Base-by-base conservation (phyloP, 83 land plant species). In the Thuja plicata region DNA sequence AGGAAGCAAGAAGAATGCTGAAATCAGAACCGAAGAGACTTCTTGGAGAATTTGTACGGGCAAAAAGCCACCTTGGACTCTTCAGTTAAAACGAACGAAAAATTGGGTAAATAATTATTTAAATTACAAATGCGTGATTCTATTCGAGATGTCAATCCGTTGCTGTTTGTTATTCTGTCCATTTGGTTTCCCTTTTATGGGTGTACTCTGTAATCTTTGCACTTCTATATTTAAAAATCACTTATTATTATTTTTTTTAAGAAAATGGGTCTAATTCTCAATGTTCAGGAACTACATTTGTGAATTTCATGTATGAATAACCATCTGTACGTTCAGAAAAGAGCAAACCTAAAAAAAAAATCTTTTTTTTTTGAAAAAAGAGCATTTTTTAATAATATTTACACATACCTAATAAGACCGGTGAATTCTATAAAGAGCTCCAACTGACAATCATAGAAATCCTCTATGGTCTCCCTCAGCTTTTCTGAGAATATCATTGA, bases 381-480 rank as follows among this genome's bases (percentile, higher is more conserved):
- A 12, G 13, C 12, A 35, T 32, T 76, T 32, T 38, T 82, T 40
- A 11, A 78, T 35, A 9, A 85, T 32, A 38, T 82, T 40, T 21
- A 78, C 16, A 85, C 87, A 46, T 62, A 97, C 98, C 98, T 97
- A 88, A 97, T 97, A 71, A 97, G 89, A 50, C 97, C 99, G 83
- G 99, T 97, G 92, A 97, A 97, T 87, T 97, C 99, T 15, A 93
- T 81, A 85, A 92, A 92, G 50, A 97, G 94, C 89, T 97, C 96
- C 90, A 87, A 97, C 73, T 92, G 92, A 83, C 98, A 95, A 11
- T 89, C 97, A 87, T 95, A 96, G 81, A 88, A 86, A 84, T 97
- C 98, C 88, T 97, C 99, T 15, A 92, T 92, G 80, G 87, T 92
- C 89, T 96, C 99, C 84, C 92, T 96, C 87, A 97, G 62, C 90